These are phyloP conservation scores for Chalaropsis thielavioides DNA, from an alignment of 2,329 filamentous ascomycete species.

Conservation along the genomic window DNA sequence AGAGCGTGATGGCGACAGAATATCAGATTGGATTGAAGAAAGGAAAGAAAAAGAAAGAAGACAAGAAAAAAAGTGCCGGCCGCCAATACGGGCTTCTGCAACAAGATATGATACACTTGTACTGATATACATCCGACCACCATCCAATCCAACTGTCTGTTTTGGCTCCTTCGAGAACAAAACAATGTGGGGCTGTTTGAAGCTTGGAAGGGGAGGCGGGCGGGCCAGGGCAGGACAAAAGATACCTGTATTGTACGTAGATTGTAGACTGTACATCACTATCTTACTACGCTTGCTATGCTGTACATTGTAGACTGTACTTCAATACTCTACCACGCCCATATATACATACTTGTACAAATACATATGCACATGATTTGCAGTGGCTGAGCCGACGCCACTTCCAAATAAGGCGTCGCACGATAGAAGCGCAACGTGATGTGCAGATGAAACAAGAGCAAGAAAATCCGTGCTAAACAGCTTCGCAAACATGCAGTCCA, in stretches of 20 bases:
- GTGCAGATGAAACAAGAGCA: too few relatives aligned
- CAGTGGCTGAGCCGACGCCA: too few relatives aligned
- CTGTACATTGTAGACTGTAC: too few relatives aligned
- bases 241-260: not conserved
- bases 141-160: not conserved
- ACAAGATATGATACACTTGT: slow-evolving; percentile 9
- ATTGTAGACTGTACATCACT: too few relatives aligned
- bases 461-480: too few relatives aligned
- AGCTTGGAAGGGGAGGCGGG: not conserved
- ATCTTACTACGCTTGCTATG: not conserved
- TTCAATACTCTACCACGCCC: not conserved
- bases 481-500: too few relatives aligned
- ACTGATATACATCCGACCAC: not conserved
- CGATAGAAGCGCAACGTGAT: too few relatives aligned
- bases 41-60: slow-evolving; percentile 18
- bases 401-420: too few relatives aligned
- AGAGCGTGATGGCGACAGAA: slow-evolving; percentile 13
- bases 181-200: not conserved
- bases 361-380: too few relatives aligned
- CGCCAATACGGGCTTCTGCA: not conserved
- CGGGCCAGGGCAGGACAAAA: not conserved
- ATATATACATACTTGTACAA: too few relatives aligned
- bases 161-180: not conserved
- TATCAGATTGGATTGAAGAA: slow-evolving; percentile 15
- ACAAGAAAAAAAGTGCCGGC: slow-evolving; percentile 11